Conservation (phyloP, 257 asterid species). For the Plantago elongata region DNA sequence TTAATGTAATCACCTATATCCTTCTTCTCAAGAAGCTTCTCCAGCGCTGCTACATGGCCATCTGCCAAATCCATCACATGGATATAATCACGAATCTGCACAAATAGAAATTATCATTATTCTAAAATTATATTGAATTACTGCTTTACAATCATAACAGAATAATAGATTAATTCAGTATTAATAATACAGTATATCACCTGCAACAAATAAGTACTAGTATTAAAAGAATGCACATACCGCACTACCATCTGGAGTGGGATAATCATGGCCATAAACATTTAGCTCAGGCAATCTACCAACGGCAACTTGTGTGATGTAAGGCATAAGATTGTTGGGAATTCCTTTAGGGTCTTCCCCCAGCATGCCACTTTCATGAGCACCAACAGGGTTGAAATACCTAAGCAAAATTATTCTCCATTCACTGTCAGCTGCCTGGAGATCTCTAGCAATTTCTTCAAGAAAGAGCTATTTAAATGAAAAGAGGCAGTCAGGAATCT, state of each 20-base stretch:
- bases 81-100: conserved; percentile 88
- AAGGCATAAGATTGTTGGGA: conserved; percentile 98
- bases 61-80: conserved; percentile 99
- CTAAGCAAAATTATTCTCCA: conserved; percentile 86
- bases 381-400: conserved; percentile 94
- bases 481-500: background rate
- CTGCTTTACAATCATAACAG: too few species aligned
- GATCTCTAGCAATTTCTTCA: conserved; percentile 86
- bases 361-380: conserved; percentile 82
- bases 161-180: background rate
- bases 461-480: conserved; percentile 53
- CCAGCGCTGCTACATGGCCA: conserved; percentile 86
- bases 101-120: conserved; percentile 9
- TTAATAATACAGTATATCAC: background rate
- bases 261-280: conserved; percentile 88
- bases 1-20: conserved; percentile 42
- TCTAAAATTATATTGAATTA: too few species aligned
- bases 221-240: conserved; percentile 32
- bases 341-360: conserved; percentile 98
- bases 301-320: conserved; percentile 89
- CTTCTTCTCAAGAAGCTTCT: conserved; percentile 58
- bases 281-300: conserved; percentile 83
- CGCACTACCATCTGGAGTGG: conserved; percentile 94
- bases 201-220: background rate
- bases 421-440: conserved; percentile 58